Base-by-base conservation (phyloP, 805 yeast species). In the Spencermartinsiella europaea region DNA sequence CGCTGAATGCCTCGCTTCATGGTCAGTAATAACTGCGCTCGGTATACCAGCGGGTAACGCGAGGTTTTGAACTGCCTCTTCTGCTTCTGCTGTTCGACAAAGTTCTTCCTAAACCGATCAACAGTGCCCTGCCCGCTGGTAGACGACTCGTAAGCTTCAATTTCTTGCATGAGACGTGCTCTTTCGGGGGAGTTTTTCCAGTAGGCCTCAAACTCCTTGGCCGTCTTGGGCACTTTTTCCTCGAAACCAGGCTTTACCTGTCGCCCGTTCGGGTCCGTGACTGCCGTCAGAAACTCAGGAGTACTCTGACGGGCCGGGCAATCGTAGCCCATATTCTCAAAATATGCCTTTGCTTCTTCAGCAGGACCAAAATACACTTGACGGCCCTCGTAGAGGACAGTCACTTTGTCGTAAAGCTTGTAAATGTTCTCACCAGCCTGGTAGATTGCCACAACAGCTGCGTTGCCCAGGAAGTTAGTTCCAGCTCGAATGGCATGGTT, bases 401-500 rank as follows among this genome's bases (percentile, higher is more conserved):
- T 64, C 7, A 78, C 87, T 52, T 80, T 77, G 62, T 82, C 84
- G 58, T 82, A 82, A 44, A 75, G 64, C 34, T 77, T 73, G 62
- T 79, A 83, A 46, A 82, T 79, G 54, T 79, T 79, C 60, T 81
- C 83, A 31, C 82, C 76, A 48, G 84, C 83, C 64, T 81, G 86
- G 62, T 79, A 79, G 42, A 83, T 79, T 22, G 91, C 85, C 42
- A 83, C 81, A 38, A 81, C 70, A 1, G 85, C 80, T 3, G 83
- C 71, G 12, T 76, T 68, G 20, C 73, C 70, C 47, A 74, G 63
- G 42, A 81, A 65, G 31, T 71, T 65, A 2, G 88, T 81, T n/a
- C 77, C 68, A 2, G 79, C 74, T 56, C 84, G 79, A 50, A 85
- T 70, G 17, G 87, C 82, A 51, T 78, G 71, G 35, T 83, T 72